A percentile compares a stretch with the other conserved stretches of the same genome.
Conservation (phyloP, 352 stramenopile species). For the Phytophthora uliginosa region DNA sequence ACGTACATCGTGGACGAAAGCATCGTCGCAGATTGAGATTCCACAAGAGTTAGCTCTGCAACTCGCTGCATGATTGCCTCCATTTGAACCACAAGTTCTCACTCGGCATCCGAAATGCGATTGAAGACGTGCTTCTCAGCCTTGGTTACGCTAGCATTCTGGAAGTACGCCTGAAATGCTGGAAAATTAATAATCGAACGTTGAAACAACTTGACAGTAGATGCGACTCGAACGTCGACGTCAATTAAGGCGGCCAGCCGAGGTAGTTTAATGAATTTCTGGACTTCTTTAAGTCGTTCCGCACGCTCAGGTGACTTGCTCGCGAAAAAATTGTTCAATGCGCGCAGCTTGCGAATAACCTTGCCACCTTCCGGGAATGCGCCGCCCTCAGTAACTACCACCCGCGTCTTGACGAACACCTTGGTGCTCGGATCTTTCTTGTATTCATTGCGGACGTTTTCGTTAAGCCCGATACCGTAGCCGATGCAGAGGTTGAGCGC, state of each 20-base stretch:
- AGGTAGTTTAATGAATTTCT: constrained; percentile 8
- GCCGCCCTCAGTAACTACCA: constrained; percentile 3
- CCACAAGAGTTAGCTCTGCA: constrained; percentile 4
- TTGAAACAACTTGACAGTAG: neutral
- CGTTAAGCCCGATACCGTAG: constrained; percentile 1
- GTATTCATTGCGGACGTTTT: neutral
- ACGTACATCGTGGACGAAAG: constrained; percentile 8
- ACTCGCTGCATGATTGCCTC: neutral
- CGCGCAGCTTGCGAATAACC: constrained; percentile 10
- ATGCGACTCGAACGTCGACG: neutral
- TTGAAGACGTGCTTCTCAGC: too few species aligned
- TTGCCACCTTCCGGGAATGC: constrained; percentile 1
- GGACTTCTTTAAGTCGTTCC: neutral
- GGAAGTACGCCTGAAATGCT: neutral
- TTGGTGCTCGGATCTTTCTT: neutral
- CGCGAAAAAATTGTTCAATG: constrained; percentile 12
- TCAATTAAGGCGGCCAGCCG: neutral
- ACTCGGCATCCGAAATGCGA: neutral
- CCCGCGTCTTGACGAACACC: neutral
- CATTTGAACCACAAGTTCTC: neutral
- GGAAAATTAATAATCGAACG: constrained; percentile 20
- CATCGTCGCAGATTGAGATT: constrained; percentile 11
- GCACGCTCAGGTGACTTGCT: too few species aligned
- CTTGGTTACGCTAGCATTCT: neutral
- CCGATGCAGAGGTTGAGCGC: constrained; percentile 9